Base-by-base conservation (phyloP, 441 rosid genomes). In the Pelargonium cotyledonis region DNA sequence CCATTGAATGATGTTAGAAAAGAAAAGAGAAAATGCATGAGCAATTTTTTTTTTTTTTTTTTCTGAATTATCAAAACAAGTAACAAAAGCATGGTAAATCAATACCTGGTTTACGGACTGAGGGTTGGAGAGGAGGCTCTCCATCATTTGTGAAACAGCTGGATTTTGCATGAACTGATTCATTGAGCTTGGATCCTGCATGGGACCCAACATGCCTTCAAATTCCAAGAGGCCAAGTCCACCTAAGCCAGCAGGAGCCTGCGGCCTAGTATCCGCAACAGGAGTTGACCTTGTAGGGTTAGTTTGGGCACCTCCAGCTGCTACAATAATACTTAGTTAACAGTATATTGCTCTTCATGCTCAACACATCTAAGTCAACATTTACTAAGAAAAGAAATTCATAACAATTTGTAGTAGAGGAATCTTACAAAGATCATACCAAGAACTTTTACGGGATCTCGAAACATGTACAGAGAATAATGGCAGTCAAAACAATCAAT, bases 101-200 rank as follows among this genome's bases (percentile, higher is more conserved):
- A 53, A n/a, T 80, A 84, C 91, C 91, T 85, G 88, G 72, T 86
- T 86, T 80, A 86, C 78, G 71, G 83, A 83, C 69, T 86, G 85
- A 40, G 91, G 89, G 78, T 86, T 81, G 40, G 91, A 83, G 14
- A 78, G 72, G 53, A 86, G 18, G 65, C 80, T 77, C 77, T 85
- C 83, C 88, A 85, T 77, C 86, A 81, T 80, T 73, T 84, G 85
- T 10, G 91, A 81, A 72, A 85, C 61, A 74, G 82, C 86, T 65
- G 88, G 89, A 71, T 86, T 83, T 82, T 86, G 87, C 80, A 84
- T 63, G 70, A 85, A 44, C 74, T 85, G 91, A 78, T 55, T 83
- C 73, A 85, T n/a, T 16, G 76, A 81, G 49, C 89, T 72, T 72
- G 80, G 81, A 82, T 85, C 89, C 31, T 83, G 86, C 74, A 80